Conservation (phyloP, 106 monocot genomes). For the Acorus calamus region DNA sequence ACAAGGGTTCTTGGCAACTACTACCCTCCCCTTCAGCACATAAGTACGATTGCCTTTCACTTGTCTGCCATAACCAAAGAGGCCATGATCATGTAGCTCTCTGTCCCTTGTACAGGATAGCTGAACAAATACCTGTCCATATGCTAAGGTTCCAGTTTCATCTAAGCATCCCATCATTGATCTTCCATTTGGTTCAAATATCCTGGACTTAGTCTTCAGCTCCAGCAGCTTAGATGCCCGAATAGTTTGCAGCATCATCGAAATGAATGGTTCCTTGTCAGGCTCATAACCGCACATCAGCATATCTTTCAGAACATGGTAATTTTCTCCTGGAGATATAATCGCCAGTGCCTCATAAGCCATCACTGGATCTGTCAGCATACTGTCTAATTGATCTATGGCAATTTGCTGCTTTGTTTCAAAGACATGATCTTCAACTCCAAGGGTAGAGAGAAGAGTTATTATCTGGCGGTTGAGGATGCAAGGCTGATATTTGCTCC, state of each 20-base stretch:
- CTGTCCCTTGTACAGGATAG: not conserved
- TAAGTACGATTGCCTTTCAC: too few species aligned
- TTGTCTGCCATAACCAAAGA: too few species aligned
- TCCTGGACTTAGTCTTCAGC: constrained; percentile 45
- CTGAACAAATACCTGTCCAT: constrained; percentile 18
- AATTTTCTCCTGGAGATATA: not conserved
- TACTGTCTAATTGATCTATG: not conserved
- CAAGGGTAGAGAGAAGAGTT: constrained; percentile 2
- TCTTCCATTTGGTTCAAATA: constrained; percentile 43
- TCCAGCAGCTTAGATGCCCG: constrained; percentile 17
- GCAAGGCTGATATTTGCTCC: too few species aligned
- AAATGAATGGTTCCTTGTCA: constrained; percentile 3
- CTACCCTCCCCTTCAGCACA: constrained; percentile 9
- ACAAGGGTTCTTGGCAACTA: constrained; percentile 11
- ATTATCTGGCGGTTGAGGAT: constrained; percentile 2
- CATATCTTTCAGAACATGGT: constrained; percentile 1
- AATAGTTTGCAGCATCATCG: constrained; percentile 4
- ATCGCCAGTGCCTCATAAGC: too few species aligned
- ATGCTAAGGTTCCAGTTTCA: not conserved
- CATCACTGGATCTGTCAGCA: not conserved
- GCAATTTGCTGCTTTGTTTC: not conserved
- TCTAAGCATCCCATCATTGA: constrained; percentile 21
- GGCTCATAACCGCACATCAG: constrained; percentile 7
- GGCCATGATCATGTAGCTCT: too few species aligned
- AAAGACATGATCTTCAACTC: not conserved